These are phyloP conservation scores for Xylaria hypoxylon DNA, from an alignment of 2,329 filamentous ascomycete species.

Conservation along the genomic window DNA sequence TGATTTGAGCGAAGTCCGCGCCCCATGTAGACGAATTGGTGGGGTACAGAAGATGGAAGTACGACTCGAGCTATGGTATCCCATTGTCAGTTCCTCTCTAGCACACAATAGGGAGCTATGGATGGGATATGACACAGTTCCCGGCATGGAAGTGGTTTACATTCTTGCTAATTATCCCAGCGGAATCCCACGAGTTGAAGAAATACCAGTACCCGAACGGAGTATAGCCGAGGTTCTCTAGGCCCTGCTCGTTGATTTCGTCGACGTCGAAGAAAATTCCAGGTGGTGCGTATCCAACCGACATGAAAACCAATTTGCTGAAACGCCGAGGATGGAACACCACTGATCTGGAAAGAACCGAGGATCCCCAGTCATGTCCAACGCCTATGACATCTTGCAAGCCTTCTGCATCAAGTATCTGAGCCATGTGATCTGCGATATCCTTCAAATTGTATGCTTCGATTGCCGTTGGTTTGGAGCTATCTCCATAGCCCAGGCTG, in stretches of 20 bases:
- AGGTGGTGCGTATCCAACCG: background rate
- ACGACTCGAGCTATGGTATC: slow-evolving; percentile 11
- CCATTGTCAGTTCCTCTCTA: background rate
- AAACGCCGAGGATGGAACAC: slow-evolving; percentile 14
- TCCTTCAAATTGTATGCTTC: slow-evolving; percentile 15
- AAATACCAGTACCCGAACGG: slow-evolving; percentile 25
- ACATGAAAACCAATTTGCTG: slow-evolving; percentile 18
- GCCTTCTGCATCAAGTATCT: slow-evolving; percentile 21
- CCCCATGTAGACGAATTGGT: background rate
- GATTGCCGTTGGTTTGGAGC: slow-evolving; percentile 13
- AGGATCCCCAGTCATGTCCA: slow-evolving; percentile 21
- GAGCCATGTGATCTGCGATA: slow-evolving; percentile 18
- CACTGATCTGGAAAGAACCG: slow-evolving; percentile 3
- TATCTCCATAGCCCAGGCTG: slow-evolving; percentile 24
- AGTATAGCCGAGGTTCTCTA: slow-evolving; percentile 8
- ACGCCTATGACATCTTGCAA: slow-evolving; percentile 12
- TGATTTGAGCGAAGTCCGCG: slow-evolving; percentile 5
- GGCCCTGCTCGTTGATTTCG: background rate
- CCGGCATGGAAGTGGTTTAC: background rate
- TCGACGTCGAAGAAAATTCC: slow-evolving; percentile 16
- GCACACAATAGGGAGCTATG: background rate
- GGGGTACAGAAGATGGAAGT: slow-evolving; percentile 7
- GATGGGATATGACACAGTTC: background rate
- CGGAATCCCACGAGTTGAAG: slow-evolving; percentile 14
- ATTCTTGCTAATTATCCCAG: slow-evolving; percentile 9